Conservation (phyloP, 306 rosid species). For the Cucurbita ficifolia region DNA sequence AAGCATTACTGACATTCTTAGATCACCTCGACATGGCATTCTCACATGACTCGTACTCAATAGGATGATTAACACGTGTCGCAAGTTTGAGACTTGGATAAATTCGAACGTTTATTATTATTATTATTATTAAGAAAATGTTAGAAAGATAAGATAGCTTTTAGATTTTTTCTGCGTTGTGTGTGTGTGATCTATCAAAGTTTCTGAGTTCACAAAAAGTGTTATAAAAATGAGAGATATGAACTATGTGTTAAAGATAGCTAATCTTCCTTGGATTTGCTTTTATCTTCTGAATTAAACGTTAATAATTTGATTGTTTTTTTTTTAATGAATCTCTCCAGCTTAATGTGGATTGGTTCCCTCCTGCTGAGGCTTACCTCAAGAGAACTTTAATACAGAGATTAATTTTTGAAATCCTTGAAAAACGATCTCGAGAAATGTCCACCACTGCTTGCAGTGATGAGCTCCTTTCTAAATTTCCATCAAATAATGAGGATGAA, state of each 20-base stretch:
- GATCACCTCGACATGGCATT: neutral
- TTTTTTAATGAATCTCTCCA: conserved; percentile 21
- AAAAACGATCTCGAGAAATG: conserved; percentile 26
- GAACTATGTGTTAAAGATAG: neutral
- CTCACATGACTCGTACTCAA: neutral
- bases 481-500: conserved; percentile 25
- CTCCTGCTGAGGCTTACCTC: conserved; percentile 75
- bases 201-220: neutral
- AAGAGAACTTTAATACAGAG: conserved; percentile 83
- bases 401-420: conserved; percentile 60
- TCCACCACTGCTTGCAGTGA: conserved; percentile 39
- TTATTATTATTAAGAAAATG: neutral
- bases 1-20: neutral
- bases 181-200: neutral
- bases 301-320: neutral
- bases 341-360: conserved; percentile 85
- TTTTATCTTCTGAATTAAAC: conserved; percentile 1
- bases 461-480: conserved; percentile 17
- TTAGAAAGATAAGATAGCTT: neutral
- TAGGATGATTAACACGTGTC: neutral
- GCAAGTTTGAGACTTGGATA: neutral
- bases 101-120: neutral
- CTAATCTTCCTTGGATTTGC: neutral
- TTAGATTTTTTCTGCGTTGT: neutral
- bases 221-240: neutral